A percentile compares a stretch with the other conserved stretches of the same genome.
These are phyloP conservation scores for Boletus sensibilis DNA, from an alignment of 768 basidiomycete genomes.

Conservation along the genomic window DNA sequence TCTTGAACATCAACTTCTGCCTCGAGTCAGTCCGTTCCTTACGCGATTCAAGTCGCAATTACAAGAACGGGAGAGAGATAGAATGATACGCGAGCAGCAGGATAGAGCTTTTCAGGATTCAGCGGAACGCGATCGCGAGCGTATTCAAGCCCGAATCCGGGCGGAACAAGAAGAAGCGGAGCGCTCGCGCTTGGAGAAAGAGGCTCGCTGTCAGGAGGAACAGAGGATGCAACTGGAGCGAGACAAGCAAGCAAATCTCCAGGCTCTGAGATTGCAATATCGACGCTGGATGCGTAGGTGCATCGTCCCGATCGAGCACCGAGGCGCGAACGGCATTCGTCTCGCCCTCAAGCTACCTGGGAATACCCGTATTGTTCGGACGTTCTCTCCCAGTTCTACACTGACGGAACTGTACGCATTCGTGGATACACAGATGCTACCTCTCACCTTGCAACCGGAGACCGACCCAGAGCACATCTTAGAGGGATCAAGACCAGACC, in stretches of 20 bases:
- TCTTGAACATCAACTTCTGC: conserved; percentile 69
- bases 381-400: conserved; percentile 48
- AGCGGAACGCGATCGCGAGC: conserved; percentile 63
- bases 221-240: conserved; percentile 40
- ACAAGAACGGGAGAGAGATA: conserved; percentile 50
- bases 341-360: conserved; percentile 55
- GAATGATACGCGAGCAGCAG: conserved; percentile 73
- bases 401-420: conserved; percentile 70
- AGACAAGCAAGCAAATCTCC: conserved; percentile 36
- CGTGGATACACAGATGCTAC: conserved; percentile 62
- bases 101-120: conserved; percentile 75
- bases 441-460: conserved; percentile 35
- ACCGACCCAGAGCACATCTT: conserved; percentile 47
- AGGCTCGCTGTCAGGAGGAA: conserved; percentile 30
- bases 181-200: conserved; percentile 32
- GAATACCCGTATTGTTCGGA: conserved; percentile 57
- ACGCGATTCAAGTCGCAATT: conserved; percentile 53
- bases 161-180: conserved; percentile 42
- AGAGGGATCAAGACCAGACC: conserved; percentile 32
- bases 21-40: conserved; percentile 78
- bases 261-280: conserved; percentile 49
- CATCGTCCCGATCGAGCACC: conserved; percentile 38
- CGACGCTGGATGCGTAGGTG: conserved; percentile 55
- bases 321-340: conserved; percentile 34
- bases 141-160: conserved; percentile 55